A percentile compares a stretch with the other conserved stretches of the same genome.
These are phyloP conservation scores for Plectosphaerella cucumerina DNA, from an alignment of 2,329 filamentous ascomycete genomes.

Conservation along the genomic window DNA sequence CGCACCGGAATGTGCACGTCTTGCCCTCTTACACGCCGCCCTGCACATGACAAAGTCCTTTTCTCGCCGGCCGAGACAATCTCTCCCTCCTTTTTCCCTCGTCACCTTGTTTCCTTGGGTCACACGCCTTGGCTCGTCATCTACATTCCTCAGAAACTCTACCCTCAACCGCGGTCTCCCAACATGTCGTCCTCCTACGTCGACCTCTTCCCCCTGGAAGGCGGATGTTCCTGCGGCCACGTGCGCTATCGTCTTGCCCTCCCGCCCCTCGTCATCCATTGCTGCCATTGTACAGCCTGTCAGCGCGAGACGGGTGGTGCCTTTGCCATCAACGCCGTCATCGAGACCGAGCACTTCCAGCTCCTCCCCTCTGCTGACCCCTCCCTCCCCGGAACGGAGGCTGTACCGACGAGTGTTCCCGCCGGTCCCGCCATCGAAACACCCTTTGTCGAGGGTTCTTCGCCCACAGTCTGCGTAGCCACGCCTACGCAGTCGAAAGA, in stretches of 20 bases:
- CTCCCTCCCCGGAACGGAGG: conserved; percentile 12
- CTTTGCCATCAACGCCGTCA: conserved; percentile 35
- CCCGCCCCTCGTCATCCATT: conserved; percentile 41
- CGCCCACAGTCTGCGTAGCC: not conserved
- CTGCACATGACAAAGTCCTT: too few relatives aligned
- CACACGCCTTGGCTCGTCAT: not conserved
- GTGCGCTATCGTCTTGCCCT: conserved; percentile 62
- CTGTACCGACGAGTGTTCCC: conserved; percentile 6
- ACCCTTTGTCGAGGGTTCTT: not conserved
- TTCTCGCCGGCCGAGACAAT: too few relatives aligned
- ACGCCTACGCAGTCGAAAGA: conserved; percentile 22
- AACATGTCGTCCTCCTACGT: conserved; percentile 6
- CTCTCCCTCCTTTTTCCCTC: not conserved
- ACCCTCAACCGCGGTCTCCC: too few relatives aligned
- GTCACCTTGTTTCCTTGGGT: not conserved
- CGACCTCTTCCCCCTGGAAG: conserved; percentile 20
- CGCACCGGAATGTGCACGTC: too few relatives aligned
- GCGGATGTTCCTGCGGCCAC: conserved; percentile 65
- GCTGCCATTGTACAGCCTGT: conserved; percentile 43
- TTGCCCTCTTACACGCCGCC: too few relatives aligned
- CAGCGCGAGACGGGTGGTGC: conserved; percentile 38
- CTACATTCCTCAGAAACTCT: too few relatives aligned
- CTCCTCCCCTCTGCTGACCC: conserved; percentile 22
- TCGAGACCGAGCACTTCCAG: conserved; percentile 31
- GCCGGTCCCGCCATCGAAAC: conserved; percentile 4